phyloP scores from a whole-genome alignment of 2,329 filamentous ascomycete species.

The Xylariaceae sp. region DNA sequence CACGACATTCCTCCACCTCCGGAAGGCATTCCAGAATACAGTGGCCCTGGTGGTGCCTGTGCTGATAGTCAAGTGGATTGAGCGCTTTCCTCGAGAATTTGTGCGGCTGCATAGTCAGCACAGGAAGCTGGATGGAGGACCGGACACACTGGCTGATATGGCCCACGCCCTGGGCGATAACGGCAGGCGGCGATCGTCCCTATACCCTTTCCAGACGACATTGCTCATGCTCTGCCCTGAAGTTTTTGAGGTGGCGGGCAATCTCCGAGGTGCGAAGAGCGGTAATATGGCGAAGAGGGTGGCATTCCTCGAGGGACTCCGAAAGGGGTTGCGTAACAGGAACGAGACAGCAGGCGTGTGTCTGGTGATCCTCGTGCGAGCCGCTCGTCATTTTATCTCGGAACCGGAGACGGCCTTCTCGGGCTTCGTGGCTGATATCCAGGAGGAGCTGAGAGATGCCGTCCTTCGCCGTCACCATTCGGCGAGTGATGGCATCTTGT shows the following conservation, averaged over 20 bases:
- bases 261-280: slow-evolving; percentile 58
- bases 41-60: slow-evolving; percentile 58
- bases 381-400: slow-evolving; percentile 56
- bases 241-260: slow-evolving; percentile 64
- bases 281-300: slow-evolving; percentile 60
- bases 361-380: slow-evolving; percentile 56
- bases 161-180: slow-evolving; percentile 56
- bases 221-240: slow-evolving; percentile 61
- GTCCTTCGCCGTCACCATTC: slow-evolving; percentile 52
- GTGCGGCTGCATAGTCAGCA: slow-evolving; percentile 56
- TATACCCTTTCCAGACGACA: slow-evolving; percentile 58
- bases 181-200: slow-evolving; percentile 46
- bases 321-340: slow-evolving; percentile 57
- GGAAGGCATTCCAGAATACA: slow-evolving; percentile 57
- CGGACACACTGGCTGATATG: slow-evolving; percentile 66
- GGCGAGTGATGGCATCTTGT: slow-evolving; percentile 42
- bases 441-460: slow-evolving; percentile 61
- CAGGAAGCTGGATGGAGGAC: slow-evolving; percentile 57
- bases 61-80: slow-evolving; percentile 60
- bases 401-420: slow-evolving; percentile 59
- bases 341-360: slow-evolving; percentile 65
- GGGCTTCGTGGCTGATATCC: slow-evolving; percentile 64
- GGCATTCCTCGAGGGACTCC: slow-evolving; percentile 56
- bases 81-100: slow-evolving; percentile 60
- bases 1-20: slow-evolving; percentile 61